A percentile compares a stretch with the other conserved stretches of the same genome.
These are phyloP conservation scores for Rhodotorula sp. DNA, from an alignment of 1,284 basidiomycete genomes.

Conservation along the genomic window DNA sequence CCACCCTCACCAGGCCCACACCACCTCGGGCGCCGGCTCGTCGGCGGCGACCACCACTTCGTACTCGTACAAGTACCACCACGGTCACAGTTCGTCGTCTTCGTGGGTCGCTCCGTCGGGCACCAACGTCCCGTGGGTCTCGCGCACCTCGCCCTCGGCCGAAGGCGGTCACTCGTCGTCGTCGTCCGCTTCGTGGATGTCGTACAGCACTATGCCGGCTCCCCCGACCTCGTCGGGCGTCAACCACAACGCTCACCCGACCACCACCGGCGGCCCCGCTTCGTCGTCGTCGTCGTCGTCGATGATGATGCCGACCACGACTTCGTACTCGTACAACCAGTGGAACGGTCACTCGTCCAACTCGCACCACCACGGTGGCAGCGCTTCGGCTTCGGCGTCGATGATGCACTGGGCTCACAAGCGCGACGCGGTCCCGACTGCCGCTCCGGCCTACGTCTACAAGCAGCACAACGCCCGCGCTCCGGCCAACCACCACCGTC, in stretches of 20 bases:
- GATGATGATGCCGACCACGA: background rate
- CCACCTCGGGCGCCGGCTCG: slow-evolving; percentile 9
- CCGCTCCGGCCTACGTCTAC: background rate
- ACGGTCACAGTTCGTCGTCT: background rate
- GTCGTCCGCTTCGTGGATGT: background rate
- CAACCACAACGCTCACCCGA: slow-evolving; percentile 3
- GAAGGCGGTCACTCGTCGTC: background rate
- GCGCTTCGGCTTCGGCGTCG: background rate
- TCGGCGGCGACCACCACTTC: slow-evolving; percentile 17
- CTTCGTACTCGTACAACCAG: background rate
- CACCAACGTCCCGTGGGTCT: background rate
- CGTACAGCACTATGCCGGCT: background rate
- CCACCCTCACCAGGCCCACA: slow-evolving; percentile 17
- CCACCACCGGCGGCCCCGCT: background rate
- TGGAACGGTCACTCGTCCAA: slow-evolving; percentile 6
- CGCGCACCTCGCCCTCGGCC: background rate
- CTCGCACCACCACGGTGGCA: background rate
- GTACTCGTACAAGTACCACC: slow-evolving; percentile 34
- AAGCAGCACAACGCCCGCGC: slow-evolving; percentile 1
- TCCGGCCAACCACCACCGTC: background rate
- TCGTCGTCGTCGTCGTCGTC: background rate
- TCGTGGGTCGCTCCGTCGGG: background rate
- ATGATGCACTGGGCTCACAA: background rate
- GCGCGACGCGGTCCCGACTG: background rate
- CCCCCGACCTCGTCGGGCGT: slow-evolving; percentile 9